Base-by-base conservation (phyloP, 2,329 filamentous ascomycete genomes). In the Pezicula neosporulosa region DNA sequence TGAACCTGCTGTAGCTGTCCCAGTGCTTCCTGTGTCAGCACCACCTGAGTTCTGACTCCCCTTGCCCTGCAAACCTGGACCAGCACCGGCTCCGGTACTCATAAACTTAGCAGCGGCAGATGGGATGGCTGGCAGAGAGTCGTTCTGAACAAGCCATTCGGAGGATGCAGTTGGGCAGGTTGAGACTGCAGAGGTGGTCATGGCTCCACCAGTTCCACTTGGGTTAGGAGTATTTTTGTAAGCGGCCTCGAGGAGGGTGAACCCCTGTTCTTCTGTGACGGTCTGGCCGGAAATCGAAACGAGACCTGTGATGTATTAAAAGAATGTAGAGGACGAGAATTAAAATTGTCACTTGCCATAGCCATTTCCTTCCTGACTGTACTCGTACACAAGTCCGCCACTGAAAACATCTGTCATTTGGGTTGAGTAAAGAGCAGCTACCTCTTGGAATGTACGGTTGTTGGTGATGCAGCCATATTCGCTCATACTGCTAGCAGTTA, bases 371-470 rank as follows among this genome's bases (percentile, higher is more conserved):
- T 95, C 90, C 65, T 87, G 74, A 9, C 88, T 86, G 77, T 96
- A 99, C 73, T 97, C 92, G 75, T 97, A 99, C 70, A 97, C 89
- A 37, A 99, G 82, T 69, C 94, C 94, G 64, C 94, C 94, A 38
- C 92, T 97, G 81, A 96, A 97, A 63, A 97, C 91, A 16, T 70
- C 62, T 7, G 87, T 91, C 93, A 97, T 97, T 54, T 96, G 69
- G 18, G 71, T 72, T 71, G 76, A 82, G 86, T 97, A 97, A 52
- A 99, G 78, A 43, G 92, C 78, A 44, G 72, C 71, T 48, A 97
- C 73, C 74, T 97, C 93, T 53, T 83, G 77, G 65, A 96, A 99
- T 65, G 86, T 76, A 62, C 93, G 92, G 54, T 76, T 82, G 77
- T 89, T 91, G 67, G 81, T 87, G 72, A 68, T 90, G 77, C 94